Conservation (phyloP, 345 rosid species). For the Isatis tinctoria region DNA sequence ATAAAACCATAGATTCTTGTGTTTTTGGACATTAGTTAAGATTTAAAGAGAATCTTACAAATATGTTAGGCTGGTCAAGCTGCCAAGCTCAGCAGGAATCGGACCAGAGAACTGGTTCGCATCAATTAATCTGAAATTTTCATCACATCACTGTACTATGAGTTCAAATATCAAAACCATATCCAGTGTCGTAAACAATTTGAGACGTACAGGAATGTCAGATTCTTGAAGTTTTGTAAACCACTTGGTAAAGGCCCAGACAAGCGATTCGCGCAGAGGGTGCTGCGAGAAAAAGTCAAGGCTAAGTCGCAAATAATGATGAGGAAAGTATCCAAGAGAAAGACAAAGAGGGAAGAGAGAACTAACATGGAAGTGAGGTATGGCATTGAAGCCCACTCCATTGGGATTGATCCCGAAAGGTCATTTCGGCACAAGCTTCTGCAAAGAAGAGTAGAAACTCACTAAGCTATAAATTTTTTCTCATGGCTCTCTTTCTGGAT, state of each 20-base stretch:
- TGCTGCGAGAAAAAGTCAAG: slow-evolving; percentile 20
- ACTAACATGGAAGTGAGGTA: slow-evolving; percentile 44
- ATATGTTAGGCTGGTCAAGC: slow-evolving; percentile 32
- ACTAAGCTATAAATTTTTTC: neutral
- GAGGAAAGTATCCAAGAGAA: neutral
- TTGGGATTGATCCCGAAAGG: slow-evolving; percentile 48
- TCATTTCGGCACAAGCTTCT: slow-evolving; percentile 33
- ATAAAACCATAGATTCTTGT: neutral
- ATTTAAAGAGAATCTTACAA: slow-evolving; percentile 34
- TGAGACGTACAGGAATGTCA: slow-evolving; percentile 39
- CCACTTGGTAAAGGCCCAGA: slow-evolving; percentile 44
- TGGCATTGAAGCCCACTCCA: slow-evolving; percentile 47
- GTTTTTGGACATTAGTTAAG: neutral
- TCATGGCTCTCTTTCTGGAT: neutral
- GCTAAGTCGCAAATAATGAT: neutral
- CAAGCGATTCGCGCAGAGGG: slow-evolving; percentile 42
- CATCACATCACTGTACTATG: neutral
- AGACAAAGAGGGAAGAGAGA: neutral
- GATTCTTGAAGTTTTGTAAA: slow-evolving; percentile 41
- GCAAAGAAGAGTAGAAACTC: neutral
- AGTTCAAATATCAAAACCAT: neutral
- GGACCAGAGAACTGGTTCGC: slow-evolving; percentile 49
- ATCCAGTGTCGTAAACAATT: neutral
- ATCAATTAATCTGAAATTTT: slow-evolving; percentile 43
- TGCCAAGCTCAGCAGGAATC: slow-evolving; percentile 48